A percentile compares a stretch with the other conserved stretches of the same genome.
These are phyloP conservation scores for Cladophialophora yegresii DNA, from an alignment of 2,329 filamentous ascomycete genomes.

Conservation along the genomic window DNA sequence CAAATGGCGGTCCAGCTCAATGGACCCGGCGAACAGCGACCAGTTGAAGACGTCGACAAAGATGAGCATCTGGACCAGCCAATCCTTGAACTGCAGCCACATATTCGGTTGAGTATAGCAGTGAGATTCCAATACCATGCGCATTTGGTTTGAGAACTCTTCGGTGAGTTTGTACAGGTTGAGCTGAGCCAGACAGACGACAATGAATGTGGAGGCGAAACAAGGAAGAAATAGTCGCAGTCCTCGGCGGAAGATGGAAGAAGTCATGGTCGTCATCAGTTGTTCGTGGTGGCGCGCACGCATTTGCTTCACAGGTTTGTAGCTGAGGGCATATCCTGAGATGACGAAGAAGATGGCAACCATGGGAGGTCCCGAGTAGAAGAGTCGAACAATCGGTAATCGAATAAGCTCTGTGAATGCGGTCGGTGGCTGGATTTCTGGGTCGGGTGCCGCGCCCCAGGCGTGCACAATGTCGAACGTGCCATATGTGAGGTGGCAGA, in stretches of 20 bases:
- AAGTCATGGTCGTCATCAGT: conserved; percentile 45
- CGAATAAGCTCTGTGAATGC: conserved; percentile 25
- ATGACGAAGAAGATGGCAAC: conserved; percentile 54
- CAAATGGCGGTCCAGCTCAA: conserved; percentile 45
- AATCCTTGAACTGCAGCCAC: conserved; percentile 31
- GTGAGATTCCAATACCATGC: conserved; percentile 28
- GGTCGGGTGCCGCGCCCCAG: conserved; percentile 30
- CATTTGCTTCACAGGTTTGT: conserved; percentile 46
- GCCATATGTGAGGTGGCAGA: conserved; percentile 34
- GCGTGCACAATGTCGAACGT: conserved; percentile 31
- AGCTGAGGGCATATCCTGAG: conserved; percentile 52
- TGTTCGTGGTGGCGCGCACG: conserved; percentile 42
- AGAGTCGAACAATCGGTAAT: conserved; percentile 31
- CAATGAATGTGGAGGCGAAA: conserved; percentile 44
- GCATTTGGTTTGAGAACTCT: conserved; percentile 31
- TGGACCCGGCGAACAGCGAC: conserved; percentile 32
- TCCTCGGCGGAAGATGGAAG: conserved; percentile 49
- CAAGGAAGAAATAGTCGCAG: conserved; percentile 48
- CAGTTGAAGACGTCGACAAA: conserved; percentile 35
- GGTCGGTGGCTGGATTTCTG: conserved; percentile 5
- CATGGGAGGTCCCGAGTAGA: conserved; percentile 36
- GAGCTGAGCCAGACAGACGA: conserved; percentile 42
- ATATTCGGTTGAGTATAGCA: conserved; percentile 28
- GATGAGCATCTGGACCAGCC: conserved; percentile 32
- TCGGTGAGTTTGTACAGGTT: conserved; percentile 32